Conservation (phyloP, 768 basidiomycete genomes). For the Boletus sensibilis region DNA sequence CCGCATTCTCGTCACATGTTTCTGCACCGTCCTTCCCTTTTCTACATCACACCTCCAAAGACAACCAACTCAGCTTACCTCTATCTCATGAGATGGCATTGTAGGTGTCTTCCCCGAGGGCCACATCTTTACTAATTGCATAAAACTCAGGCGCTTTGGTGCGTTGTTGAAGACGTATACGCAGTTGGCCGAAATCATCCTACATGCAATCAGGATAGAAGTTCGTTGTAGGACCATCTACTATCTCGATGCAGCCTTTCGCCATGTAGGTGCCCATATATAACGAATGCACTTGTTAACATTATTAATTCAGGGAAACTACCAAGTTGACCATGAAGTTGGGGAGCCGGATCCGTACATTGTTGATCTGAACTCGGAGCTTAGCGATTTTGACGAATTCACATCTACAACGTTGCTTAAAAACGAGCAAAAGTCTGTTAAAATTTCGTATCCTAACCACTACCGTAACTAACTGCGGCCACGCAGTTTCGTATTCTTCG, state of each 20-base stretch:
- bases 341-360: slow-evolving; percentile 91
- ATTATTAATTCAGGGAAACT: slow-evolving; percentile 64
- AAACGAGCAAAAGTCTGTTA: slow-evolving; percentile 64
- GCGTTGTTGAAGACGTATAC: slow-evolving; percentile 88
- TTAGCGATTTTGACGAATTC: slow-evolving; percentile 74
- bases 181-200: slow-evolving; percentile 81
- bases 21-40: slow-evolving; percentile 49
- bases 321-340: slow-evolving; percentile 76
- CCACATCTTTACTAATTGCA: slow-evolving; percentile 2
- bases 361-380: slow-evolving; percentile 78
- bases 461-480: neutral
- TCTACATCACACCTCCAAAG: slow-evolving; percentile 35
- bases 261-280: slow-evolving; percentile 50
- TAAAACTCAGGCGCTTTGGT: slow-evolving; percentile 74
- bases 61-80: slow-evolving; percentile 63
- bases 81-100: slow-evolving; percentile 86
- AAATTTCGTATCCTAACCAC: neutral
- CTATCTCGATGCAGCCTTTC: slow-evolving; percentile 77
- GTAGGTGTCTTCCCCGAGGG: slow-evolving; percentile 46
- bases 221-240: slow-evolving; percentile 81
- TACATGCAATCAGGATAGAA: slow-evolving; percentile 86
- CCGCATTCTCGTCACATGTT: slow-evolving; percentile 40
- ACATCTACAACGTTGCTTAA: slow-evolving; percentile 59
- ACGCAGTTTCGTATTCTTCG: slow-evolving; percentile 81
- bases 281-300: slow-evolving; percentile 8